Base-by-base conservation (phyloP, 2,329 filamentous ascomycete genomes). In the Aureobasidium sp. region DNA sequence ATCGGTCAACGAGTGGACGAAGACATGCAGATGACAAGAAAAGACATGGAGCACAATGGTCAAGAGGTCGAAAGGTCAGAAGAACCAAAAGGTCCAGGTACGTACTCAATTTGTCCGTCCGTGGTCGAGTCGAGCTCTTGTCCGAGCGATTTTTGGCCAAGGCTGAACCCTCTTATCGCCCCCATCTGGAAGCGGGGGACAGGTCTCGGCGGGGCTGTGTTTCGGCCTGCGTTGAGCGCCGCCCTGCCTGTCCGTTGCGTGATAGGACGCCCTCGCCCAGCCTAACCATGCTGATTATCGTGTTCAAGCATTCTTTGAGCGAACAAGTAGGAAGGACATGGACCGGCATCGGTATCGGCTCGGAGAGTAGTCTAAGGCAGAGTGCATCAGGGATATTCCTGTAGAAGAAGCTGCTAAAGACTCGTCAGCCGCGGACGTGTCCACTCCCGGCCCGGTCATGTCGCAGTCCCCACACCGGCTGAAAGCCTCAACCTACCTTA, bases 201-300 rank as follows among this genome's bases (percentile, higher is more conserved):
- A 37, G 42, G 42, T 48, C 55, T 58, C 55, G 55, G 55, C 55
- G 55, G 55, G 55, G 55, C 55, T 58, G 55, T 58, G 55, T 48
- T 47, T 39, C 10, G 34, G 53, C 41, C 39, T 27, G n/a, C 53
- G 53, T 44, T 36, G 39, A 39, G 37, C 27, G 39, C 39, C 41
- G 27, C 32, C 17, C 29, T 44, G 26, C 23, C n/a, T 44, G 41
- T 46, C 52, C 39, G 53, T 57, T 57, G 53, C 53, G 41, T 36
- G 39, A 57, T 57, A 29, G 37, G 20, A 57, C 37, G 37, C 51
- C 20, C 7, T 32, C 17, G 3, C 9, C 5, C 36, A 36, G 32
- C 51, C 51, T 41, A 8, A 32, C 3, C 9, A 41, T 42, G 17
- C n/a, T 41, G 20, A n/a, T 13, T 13, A n/a, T 55, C 37, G 26